Conservation (phyloP, 1,284 basidiomycete genomes). For the Ustilago loliicola region DNA sequence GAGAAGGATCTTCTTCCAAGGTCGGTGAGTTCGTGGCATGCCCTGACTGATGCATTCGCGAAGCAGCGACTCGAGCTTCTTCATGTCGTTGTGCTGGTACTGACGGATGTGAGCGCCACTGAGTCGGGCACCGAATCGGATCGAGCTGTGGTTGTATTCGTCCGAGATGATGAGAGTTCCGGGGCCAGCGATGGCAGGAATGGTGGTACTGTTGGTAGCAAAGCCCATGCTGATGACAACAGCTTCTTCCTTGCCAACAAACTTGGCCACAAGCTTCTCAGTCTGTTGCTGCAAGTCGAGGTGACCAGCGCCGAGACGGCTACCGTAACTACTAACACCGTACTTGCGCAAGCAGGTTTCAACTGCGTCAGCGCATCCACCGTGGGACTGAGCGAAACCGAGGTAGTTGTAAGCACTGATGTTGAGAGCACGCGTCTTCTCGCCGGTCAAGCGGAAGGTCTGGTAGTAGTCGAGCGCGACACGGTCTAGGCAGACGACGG, state of each 20-base stretch:
- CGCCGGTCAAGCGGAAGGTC: slow-evolving; percentile 83
- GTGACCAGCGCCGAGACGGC: slow-evolving; percentile 85
- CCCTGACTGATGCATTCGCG: slow-evolving; percentile 95
- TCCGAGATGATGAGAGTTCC: slow-evolving; percentile 97
- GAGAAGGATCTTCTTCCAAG: slow-evolving; percentile 98
- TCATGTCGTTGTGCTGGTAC: slow-evolving; percentile 98
- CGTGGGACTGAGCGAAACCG: slow-evolving; percentile 93
- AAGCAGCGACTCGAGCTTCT: slow-evolving; percentile 82
- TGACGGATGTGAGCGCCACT: slow-evolving; percentile 90
- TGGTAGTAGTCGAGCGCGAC: slow-evolving; percentile 85
- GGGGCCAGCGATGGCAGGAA: slow-evolving; percentile 90
- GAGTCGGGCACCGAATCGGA: slow-evolving; percentile 90
- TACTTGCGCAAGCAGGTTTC: slow-evolving; percentile 73
- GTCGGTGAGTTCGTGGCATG: slow-evolving; percentile 94
- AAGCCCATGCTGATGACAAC: slow-evolving; percentile 96
- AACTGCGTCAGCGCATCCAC: slow-evolving; percentile 92
- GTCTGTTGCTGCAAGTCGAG: slow-evolving; percentile 85
- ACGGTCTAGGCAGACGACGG: slow-evolving; percentile 88
- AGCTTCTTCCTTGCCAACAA: slow-evolving; percentile 89
- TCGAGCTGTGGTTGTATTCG: slow-evolving; percentile 95
- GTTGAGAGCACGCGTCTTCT: slow-evolving; percentile 87
- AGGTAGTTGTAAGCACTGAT: slow-evolving; percentile 99
- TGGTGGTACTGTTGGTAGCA: slow-evolving; percentile 95
- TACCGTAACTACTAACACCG: slow-evolving; percentile 82
- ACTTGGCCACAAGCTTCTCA: slow-evolving; percentile 89